Conservation (phyloP, 1,284 basidiomycete genomes). For the Erythrobasidium hasegawianum region DNA sequence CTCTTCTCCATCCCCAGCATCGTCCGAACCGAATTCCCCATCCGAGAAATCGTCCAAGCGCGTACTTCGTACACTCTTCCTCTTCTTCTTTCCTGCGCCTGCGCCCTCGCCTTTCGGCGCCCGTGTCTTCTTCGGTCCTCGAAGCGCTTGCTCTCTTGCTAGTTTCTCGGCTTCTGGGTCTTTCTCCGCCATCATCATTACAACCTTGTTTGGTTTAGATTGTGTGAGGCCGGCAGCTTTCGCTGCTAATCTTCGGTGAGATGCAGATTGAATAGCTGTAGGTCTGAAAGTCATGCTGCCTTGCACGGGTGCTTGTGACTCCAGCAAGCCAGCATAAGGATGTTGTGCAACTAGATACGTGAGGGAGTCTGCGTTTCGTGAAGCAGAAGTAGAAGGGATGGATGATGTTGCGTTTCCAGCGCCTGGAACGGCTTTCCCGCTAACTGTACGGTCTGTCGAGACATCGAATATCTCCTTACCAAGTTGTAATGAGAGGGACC, state of each 20-base stretch:
- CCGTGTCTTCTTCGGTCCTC: constrained; percentile 45
- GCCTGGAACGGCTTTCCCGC: constrained; percentile 48
- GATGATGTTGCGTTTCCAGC: constrained; percentile 10
- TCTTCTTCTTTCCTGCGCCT: constrained; percentile 19
- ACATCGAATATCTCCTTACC: constrained; percentile 87
- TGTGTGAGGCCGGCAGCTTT: constrained; percentile 74
- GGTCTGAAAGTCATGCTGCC: constrained; percentile 79
- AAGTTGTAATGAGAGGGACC: constrained; percentile 74
- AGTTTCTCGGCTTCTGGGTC: constrained; percentile 42
- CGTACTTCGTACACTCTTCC: constrained; percentile 35
- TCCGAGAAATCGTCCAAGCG: constrained; percentile 40
- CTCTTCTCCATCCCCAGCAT: constrained; percentile 41
- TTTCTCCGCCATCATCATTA: constrained; percentile 62
- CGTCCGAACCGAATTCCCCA: constrained; percentile 43
- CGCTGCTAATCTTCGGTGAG: constrained; percentile 79
- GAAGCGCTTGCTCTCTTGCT: constrained; percentile 43
- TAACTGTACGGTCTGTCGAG: constrained; percentile 66
- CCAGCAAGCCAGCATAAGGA: constrained; percentile 74
- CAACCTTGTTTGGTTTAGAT: constrained; percentile 68
- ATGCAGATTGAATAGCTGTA: constrained; percentile 82
- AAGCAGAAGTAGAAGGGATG: constrained; percentile 41
- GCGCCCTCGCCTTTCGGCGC: constrained; percentile 35
- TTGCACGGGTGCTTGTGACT: constrained; percentile 75
- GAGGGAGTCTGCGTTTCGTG: constrained; percentile 58
- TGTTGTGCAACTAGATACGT: constrained; percentile 86